These are phyloP conservation scores for Lipomyces kockii DNA, from an alignment of 805 yeast species.

Conservation along the genomic window DNA sequence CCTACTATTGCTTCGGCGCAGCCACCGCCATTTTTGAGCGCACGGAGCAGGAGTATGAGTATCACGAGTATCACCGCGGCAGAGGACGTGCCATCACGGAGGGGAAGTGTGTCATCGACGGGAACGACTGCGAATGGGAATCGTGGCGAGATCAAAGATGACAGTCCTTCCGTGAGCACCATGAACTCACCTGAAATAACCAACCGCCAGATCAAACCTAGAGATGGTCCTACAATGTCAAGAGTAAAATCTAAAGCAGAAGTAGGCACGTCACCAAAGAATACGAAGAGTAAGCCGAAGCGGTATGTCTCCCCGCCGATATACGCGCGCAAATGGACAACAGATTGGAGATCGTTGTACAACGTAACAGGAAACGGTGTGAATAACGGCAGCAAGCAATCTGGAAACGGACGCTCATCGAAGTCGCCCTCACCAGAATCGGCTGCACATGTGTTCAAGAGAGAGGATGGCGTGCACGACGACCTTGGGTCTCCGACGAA, in stretches of 20 bases:
- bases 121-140: not conserved
- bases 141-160: not conserved
- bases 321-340: slow-evolving; percentile 79
- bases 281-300: slow-evolving; percentile 55
- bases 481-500: not conserved
- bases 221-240: not conserved
- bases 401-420: not conserved
- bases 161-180: slow-evolving; percentile 1
- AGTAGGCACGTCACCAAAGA: slow-evolving; percentile 7
- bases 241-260: not conserved
- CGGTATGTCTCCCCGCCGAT: slow-evolving; percentile 70
- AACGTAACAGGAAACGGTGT: not conserved
- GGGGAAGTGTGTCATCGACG: slow-evolving; percentile 16
- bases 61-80: slow-evolving; percentile 23
- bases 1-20: not conserved
- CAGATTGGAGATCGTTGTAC: slow-evolving; percentile 42
- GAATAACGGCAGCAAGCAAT: not conserved
- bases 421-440: slow-evolving; percentile 5
- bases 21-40: slow-evolving; percentile 3
- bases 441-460: not conserved
- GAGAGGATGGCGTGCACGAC: slow-evolving; percentile 3
- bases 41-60: slow-evolving; percentile 31
- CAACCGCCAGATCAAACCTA: not conserved
- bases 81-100: slow-evolving; percentile 3
- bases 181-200: not conserved